Evolutionary conservation across 805 yeast genomes (phyloP), one percentile per base, ranked within the genome.

Genomic region (Sporopachydermia lactativora): DNA sequence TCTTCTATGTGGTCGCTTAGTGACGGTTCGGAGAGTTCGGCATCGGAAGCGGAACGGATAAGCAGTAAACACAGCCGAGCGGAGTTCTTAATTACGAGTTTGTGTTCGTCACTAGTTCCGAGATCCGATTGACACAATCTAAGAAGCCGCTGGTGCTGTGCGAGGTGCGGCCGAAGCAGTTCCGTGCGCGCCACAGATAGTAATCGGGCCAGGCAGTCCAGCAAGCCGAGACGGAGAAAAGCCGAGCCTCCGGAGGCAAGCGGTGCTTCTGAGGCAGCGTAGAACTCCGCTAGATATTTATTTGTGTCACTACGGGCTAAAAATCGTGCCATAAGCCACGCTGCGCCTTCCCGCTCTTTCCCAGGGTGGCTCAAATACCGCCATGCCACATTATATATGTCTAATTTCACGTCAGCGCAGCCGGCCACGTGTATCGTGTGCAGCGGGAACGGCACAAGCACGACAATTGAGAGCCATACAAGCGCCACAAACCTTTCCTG

Each of bases 401-500:
- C 41, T 1, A 49, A 46, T 8, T 24, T 24, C n/a, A 24, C n/a
- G n/a, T 24, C n/a, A 8, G 8, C n/a, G 3, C 69, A 54, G 0
- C 56, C 42, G 0, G 52, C 43, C 2, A 53, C 45, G 2, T 57
- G 57, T 13, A 78, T 55, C 0, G 58, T 46, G 1, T 55, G 57
- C 17, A 88, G 59, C 2, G 72, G 67, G 51, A 88, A 86, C 0
- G 97, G 96, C 0, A 77, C 73, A n/a, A 81, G 59, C 0, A 76
- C 68, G 16, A 86, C 59, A 5, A 78, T 73, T 0, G 79, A 68
- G 5, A 84, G 64, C 95, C 95, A 88, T 3, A 81, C 60, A 5
- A 85, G 56, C 35, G 75, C 52, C 6, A 77, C 56, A 42, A 62
- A 76, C 28, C 59, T 52, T 19, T 62, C 62, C 39, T 68, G 63